Conservation (phyloP, 2,329 filamentous ascomycete genomes). For the Clarireedia paspali region DNA sequence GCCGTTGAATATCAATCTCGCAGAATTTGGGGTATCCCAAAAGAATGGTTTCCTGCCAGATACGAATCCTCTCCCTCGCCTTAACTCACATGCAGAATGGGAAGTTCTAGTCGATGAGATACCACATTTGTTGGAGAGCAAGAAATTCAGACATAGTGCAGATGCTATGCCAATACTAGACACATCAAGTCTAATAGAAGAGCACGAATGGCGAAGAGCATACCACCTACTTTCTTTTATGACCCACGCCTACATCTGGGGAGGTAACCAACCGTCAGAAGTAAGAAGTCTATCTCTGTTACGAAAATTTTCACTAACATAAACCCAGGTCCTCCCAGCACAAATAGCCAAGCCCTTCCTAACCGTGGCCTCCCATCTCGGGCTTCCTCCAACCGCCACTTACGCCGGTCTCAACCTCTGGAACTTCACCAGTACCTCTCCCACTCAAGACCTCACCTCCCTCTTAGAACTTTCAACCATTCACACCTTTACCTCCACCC, state of each 20-base stretch:
- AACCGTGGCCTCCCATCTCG: slow-evolving; percentile 61
- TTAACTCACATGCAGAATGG: slow-evolving; percentile 74
- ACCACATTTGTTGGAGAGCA: slow-evolving; percentile 56
- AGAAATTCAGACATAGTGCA: slow-evolving; percentile 55
- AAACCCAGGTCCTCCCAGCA: slow-evolving; percentile 55
- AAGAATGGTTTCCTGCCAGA: slow-evolving; percentile 64
- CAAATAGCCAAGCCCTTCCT: slow-evolving; percentile 72
- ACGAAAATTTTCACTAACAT: not conserved
- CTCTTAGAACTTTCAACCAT: slow-evolving; percentile 63
- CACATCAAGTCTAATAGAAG: slow-evolving; percentile 52
- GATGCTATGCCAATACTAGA: slow-evolving; percentile 62
- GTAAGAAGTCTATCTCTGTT: slow-evolving; percentile 36
- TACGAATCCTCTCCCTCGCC: slow-evolving; percentile 55
- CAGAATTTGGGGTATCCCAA: slow-evolving; percentile 21
- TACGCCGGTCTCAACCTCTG: slow-evolving; percentile 82
- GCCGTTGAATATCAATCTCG: slow-evolving; percentile 20
- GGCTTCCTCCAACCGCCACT: slow-evolving; percentile 81
- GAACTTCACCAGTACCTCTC: slow-evolving; percentile 68
- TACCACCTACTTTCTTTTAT: slow-evolving; percentile 75
- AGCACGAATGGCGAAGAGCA: slow-evolving; percentile 72
- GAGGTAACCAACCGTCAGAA: slow-evolving; percentile 65
- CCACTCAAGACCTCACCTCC: slow-evolving; percentile 17
- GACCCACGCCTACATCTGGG: slow-evolving; percentile 85
- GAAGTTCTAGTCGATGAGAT: slow-evolving; percentile 63
- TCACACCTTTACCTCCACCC: slow-evolving; percentile 79